Base-by-base conservation (phyloP, 2,329 filamentous ascomycete genomes). In the Arthrinium puccinioides region DNA sequence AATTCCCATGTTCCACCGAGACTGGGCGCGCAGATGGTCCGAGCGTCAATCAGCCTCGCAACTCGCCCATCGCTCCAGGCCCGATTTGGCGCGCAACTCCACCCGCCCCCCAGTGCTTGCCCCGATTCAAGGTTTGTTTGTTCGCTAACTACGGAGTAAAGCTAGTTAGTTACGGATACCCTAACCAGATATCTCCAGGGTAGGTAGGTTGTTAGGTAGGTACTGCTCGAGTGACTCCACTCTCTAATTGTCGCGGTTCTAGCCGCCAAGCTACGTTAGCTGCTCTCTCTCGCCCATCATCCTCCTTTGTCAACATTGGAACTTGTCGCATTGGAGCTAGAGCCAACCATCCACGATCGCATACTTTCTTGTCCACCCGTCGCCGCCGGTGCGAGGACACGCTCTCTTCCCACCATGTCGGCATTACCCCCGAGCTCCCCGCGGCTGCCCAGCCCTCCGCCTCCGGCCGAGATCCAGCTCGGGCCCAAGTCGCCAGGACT, bases 381-480 rank as follows among this genome's bases (percentile, higher is more conserved):
- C n/a, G n/a, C n/a, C n/a, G n/a, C n/a, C n/a, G n/a, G n/a, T n/a
- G n/a, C n/a, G n/a, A n/a, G n/a, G n/a, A n/a, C n/a, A n/a, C n/a
- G n/a, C n/a, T n/a, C n/a, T 43, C 45, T 21, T 32, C 13, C 13
- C 44, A 61, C 47, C 46, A 77, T 79, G 74, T 68, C 74, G 21
- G 18, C 35, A n/a, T 60, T 78, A 45, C 64, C 75, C 50, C 82
- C 86, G 45, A 90, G 79, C 62, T 96, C 89, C 32, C 90, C 92
- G 46, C 84, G 92, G 57, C 79, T 98, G 36, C 92, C 92, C 42
- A 96, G 88, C 62, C 92, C 92, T 43, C 92, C 92, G 41, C 92
- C 92, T 23, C 82, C 94, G 40, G 87, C 90, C 44, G 92, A 98
- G 64, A 92, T 95, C 49, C 90, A 97, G 65, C 82, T 94, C 45